These are phyloP conservation scores for Cucumis cinereus DNA, from an alignment of 306 rosid species.

Conservation along the genomic window DNA sequence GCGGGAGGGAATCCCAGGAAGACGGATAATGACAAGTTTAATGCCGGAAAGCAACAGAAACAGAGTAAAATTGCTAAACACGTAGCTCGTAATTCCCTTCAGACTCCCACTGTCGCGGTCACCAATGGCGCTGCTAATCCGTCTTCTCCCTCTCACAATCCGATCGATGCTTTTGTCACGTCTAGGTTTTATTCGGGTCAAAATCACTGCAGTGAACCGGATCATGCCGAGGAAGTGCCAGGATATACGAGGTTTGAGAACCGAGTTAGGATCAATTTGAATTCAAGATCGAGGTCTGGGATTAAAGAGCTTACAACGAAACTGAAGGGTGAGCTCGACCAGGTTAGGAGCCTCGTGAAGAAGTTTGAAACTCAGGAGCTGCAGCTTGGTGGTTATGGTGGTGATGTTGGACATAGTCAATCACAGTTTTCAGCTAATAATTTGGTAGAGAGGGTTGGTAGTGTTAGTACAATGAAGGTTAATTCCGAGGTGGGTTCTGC, in stretches of 20 bases:
- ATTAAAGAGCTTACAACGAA: slow-evolving; percentile 35
- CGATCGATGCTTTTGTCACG: background rate
- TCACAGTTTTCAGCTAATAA: slow-evolving; percentile 26
- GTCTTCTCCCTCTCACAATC: background rate
- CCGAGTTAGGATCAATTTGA: slow-evolving; percentile 28
- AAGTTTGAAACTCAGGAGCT: slow-evolving; percentile 55
- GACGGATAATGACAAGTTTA: slow-evolving; percentile 8
- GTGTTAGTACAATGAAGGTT: slow-evolving; percentile 7
- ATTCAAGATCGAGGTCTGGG: slow-evolving; percentile 18
- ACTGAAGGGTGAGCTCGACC: slow-evolving; percentile 55
- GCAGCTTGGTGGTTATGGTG: slow-evolving; percentile 10
- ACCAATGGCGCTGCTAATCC: slow-evolving; percentile 11
- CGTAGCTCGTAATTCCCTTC: slow-evolving; percentile 2
- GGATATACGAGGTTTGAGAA: slow-evolving; percentile 21
- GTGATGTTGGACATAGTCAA: slow-evolving; percentile 25
- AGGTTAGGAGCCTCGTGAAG: slow-evolving; percentile 53
- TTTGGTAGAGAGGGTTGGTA: slow-evolving; percentile 24
- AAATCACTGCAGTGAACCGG: slow-evolving; percentile 9
- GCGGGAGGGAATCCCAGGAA: slow-evolving; percentile 9
- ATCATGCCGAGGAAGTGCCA: slow-evolving; percentile 5
- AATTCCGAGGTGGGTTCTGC: slow-evolving; percentile 20
- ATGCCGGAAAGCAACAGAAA: slow-evolving; percentile 11
- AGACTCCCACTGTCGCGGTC: background rate
- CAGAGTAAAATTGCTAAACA: slow-evolving; percentile 13
- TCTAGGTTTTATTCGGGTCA: slow-evolving; percentile 14